Evolutionary conservation across 2,329 filamentous ascomycete genomes (phyloP), one percentile per base, ranked within the genome.

Genomic region (Mollisiaceae sp.): DNA sequence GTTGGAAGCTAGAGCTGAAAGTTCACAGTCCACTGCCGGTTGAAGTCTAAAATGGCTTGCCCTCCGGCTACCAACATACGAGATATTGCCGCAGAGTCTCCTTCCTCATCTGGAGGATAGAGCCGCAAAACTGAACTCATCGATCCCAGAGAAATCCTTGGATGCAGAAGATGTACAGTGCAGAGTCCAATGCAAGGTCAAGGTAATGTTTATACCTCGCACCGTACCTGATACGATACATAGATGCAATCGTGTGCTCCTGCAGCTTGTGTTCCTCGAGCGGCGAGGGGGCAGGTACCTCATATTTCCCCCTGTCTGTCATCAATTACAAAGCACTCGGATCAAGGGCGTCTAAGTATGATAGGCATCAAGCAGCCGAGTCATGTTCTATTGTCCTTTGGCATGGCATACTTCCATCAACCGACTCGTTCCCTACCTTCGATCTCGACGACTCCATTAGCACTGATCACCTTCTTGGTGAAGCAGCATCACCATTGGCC

Each of bases 401-500:
- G 15, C 14, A n/a, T 32, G 11, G 14, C 43, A 2, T 27, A 5
- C 60, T 47, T 57, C 18, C 8, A 36, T 27, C 52, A 52, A 45
- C 32, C 1, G 20, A 24, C 9, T 54, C 32, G 27, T 32, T 59
- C 22, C 45, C 22, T 63, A 8, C 20, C 12, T 39, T 36, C n/a
- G 57, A 64, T 50, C 32, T 60, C 24, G 15, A 15, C 15, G 22
- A 24, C n/a, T 20, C 35, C 47, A 57, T 56, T 32, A 52, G 32
- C 14, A 47, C 45, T 24, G 14, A 39, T 57, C n/a, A 2, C 12
- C n/a, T 32, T 43, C 39, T 52, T 18, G 11, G 36, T 15, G n/a
- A 5, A 32, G 22, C 59, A 47, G 45, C n/a, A 38, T 38, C 20
- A n/a, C 18, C 43, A 60, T 60, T 60, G 45, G 59, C 24, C 22